These are phyloP conservation scores for Neoboletus subvelutipes DNA, from an alignment of 768 basidiomycete genomes.

Conservation along the genomic window DNA sequence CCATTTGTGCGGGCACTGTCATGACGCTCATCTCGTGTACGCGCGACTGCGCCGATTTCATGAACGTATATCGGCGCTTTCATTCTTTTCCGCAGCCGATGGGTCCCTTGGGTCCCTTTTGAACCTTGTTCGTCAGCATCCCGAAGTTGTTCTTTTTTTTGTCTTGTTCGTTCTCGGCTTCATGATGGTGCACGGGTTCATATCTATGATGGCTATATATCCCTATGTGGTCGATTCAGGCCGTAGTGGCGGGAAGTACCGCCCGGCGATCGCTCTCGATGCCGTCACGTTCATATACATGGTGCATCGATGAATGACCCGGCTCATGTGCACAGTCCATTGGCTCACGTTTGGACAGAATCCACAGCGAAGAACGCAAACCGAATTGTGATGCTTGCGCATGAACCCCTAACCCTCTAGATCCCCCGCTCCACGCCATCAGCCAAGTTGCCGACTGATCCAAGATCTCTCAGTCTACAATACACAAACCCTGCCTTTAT, in stretches of 20 bases:
- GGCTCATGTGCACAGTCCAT: neutral
- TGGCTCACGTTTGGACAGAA: neutral
- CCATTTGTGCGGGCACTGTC: slow-evolving; percentile 9
- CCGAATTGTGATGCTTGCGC: neutral
- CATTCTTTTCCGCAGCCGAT: slow-evolving; percentile 1
- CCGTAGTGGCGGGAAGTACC: slow-evolving; percentile 4
- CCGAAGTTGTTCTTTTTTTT: neutral
- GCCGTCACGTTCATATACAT: neutral
- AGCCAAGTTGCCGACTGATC: neutral
- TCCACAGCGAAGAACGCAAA: neutral
- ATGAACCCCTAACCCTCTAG: neutral
- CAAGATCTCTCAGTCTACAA: neutral
- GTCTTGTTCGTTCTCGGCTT: neutral
- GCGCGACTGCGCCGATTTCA: slow-evolving; percentile 19
- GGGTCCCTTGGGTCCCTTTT: neutral
- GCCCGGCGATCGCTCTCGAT: slow-evolving; percentile 18
- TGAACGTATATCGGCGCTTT: slow-evolving; percentile 3
- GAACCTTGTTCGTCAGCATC: slow-evolving; percentile 4
- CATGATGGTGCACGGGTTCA: slow-evolving; percentile 1
- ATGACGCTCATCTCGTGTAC: slow-evolving; percentile 21
- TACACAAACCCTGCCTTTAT: slow-evolving; percentile 2
- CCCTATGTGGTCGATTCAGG: slow-evolving; percentile 13
- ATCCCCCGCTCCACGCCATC: neutral
- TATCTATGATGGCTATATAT: slow-evolving; percentile 14
- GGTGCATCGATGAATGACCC: neutral